A percentile compares a stretch with the other conserved stretches of the same genome.
phyloP scores from a whole-genome alignment of 306 rosid species.

The Pterocarpus santalinus region DNA sequence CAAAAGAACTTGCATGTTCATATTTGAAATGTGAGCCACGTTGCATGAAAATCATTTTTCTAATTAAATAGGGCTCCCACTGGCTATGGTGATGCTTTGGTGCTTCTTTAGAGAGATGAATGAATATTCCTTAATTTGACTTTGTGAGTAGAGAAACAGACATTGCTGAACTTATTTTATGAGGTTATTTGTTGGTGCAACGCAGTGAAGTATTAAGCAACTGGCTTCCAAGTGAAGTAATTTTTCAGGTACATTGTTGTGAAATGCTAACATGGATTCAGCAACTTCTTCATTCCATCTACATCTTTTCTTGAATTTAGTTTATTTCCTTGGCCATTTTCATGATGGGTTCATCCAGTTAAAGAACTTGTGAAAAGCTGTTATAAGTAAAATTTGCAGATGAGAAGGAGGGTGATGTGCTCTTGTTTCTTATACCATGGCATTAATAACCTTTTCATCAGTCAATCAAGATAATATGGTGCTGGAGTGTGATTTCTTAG shows the following conservation, averaged over 20 bases:
- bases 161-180: neutral
- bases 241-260: constrained; percentile 75
- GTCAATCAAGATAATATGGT: neutral
- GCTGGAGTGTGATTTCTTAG: constrained; percentile 24
- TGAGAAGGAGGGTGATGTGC: neutral
- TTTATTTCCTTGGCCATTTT: constrained; percentile 35
- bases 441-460: neutral
- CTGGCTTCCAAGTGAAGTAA: constrained; percentile 73
- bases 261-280: constrained; percentile 21
- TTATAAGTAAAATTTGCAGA: neutral
- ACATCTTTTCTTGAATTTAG: constrained; percentile 18
- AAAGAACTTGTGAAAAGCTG: neutral
- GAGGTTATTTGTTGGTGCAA: constrained; percentile 33
- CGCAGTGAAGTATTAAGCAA: constrained; percentile 84
- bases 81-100: neutral
- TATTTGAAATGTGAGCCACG: neutral
- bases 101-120: constrained; percentile 30
- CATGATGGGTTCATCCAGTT: constrained; percentile 23
- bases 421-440: constrained; percentile 11
- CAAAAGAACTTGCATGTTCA: no score
- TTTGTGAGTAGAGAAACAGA: constrained; percentile 26
- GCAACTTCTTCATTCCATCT: neutral
- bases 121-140: constrained; percentile 35
- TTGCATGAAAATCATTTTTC: neutral
- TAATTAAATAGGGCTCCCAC: neutral